Conservation (phyloP, 176 grass and related monocot species). For the Tuctoria greenei region DNA sequence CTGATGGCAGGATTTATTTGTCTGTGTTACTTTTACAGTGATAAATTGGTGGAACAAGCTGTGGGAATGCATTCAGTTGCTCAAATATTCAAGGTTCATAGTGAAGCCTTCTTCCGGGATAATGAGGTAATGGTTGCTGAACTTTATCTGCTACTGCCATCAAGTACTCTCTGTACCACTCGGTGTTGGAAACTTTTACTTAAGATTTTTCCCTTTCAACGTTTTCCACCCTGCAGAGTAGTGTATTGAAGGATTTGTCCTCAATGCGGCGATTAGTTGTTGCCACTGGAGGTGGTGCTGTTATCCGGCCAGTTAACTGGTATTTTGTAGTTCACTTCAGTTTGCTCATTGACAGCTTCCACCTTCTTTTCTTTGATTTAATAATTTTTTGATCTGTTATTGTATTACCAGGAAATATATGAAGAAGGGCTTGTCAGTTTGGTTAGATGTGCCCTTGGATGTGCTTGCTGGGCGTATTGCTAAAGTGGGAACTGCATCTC, state of each 20-base stretch:
- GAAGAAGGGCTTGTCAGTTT: constrained; percentile 86
- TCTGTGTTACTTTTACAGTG: constrained; percentile 56
- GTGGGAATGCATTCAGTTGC: constrained; percentile 92
- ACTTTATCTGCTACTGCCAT: constrained; percentile 15
- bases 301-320: constrained; percentile 96
- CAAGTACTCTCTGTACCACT: not conserved
- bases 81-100: constrained; percentile 93
- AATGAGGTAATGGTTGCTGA: constrained; percentile 64
- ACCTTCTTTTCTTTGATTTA: constrained; percentile 6
- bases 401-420: constrained; percentile 78
- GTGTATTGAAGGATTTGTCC: constrained; percentile 84
- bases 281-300: constrained; percentile 92
- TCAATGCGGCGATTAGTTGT: constrained; percentile 89
- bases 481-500: constrained; percentile 91
- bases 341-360: constrained; percentile 1
- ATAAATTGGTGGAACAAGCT: constrained; percentile 95
- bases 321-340: constrained; percentile 32
- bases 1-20: constrained; percentile 17
- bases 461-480: constrained; percentile 89
- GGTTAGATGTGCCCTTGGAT: constrained; percentile 97
- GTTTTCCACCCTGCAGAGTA: constrained; percentile 60
- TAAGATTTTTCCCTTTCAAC: not conserved
- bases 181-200: constrained; percentile 1
- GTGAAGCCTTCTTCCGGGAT: constrained; percentile 93
- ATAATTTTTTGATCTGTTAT: constrained; percentile 5